Percentiles rank a stretch among this genome's conserved stretches.
These are phyloP conservation scores for Colletotrichum siamense DNA, from an alignment of 2,329 filamentous ascomycete species.

Conservation along the genomic window DNA sequence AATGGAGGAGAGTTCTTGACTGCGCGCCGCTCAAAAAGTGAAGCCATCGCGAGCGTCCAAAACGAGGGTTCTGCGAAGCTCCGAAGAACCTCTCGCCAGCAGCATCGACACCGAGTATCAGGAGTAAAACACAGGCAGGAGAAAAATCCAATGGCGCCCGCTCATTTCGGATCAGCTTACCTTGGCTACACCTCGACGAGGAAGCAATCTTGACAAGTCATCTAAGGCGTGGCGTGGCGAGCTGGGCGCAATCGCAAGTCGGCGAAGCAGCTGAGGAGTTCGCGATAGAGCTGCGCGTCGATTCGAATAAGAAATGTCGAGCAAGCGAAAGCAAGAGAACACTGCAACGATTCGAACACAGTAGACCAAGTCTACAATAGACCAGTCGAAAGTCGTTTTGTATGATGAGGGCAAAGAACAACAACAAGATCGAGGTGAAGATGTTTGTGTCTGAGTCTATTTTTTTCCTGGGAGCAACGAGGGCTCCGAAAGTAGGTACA, in stretches of 20 bases:
- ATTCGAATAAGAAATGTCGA: background rate
- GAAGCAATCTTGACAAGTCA: background rate
- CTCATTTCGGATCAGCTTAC: background rate
- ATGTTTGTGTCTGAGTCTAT: background rate
- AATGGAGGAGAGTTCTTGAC: background rate
- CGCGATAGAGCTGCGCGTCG: background rate
- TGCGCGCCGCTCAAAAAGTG: background rate
- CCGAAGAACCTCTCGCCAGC: background rate
- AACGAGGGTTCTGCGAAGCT: background rate
- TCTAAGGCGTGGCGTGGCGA: fast-evolving
- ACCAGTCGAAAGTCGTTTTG: background rate
- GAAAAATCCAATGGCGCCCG: background rate
- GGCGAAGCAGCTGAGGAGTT: background rate
- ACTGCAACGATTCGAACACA: background rate
- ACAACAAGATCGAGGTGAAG: background rate
- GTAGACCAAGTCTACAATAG: background rate
- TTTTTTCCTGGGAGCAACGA: background rate
- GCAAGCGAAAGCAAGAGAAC: background rate
- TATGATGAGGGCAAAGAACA: background rate
- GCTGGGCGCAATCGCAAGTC: background rate
- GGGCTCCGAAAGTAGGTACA: background rate
- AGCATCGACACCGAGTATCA: too few species aligned
- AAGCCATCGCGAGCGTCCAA: background rate
- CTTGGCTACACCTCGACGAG: background rate
- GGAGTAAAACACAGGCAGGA: background rate